Conservation (phyloP, 2,329 filamentous ascomycete genomes). For the Fragosphaeria purpurea region DNA sequence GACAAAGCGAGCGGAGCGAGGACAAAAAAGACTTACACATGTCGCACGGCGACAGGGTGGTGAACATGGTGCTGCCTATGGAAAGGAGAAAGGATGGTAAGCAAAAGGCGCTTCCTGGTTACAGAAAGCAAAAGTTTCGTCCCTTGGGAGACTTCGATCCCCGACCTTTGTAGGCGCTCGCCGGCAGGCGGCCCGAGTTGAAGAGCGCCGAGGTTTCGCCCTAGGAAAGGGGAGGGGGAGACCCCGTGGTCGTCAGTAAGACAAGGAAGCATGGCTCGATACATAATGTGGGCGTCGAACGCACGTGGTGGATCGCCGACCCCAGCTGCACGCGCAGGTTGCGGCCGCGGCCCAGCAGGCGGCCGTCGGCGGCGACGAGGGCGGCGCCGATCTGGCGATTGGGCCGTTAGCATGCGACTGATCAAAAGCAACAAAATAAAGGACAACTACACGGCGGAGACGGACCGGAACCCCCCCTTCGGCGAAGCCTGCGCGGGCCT, state of each 20-base stretch:
- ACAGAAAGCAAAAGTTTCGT: too few species aligned
- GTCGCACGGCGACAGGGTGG: constrained; percentile 67
- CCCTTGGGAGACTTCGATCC: too few species aligned
- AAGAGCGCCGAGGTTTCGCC: constrained; percentile 66
- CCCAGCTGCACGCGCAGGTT: constrained; percentile 68
- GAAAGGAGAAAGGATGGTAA: too few species aligned
- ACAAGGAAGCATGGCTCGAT: background rate
- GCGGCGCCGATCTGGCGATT: constrained; percentile 37
- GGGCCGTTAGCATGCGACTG: background rate
- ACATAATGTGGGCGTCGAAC: constrained; percentile 16
- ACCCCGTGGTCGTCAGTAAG: background rate
- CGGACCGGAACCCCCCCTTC: constrained; percentile 40
- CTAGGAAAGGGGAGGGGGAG: background rate
- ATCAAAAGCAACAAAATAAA: background rate
- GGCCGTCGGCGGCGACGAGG: constrained; percentile 59
- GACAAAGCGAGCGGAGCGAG: too few species aligned
- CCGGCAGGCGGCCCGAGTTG: constrained; percentile 61
- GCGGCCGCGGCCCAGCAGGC: constrained; percentile 60
- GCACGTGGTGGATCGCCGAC: constrained; percentile 61
- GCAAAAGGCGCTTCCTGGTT: too few species aligned
- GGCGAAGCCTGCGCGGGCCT: constrained; percentile 32
- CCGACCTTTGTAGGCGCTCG: constrained; percentile 47
- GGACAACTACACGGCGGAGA: background rate
- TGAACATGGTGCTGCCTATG: constrained; percentile 67
- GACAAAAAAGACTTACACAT: constrained; percentile 46